Percentiles rank a stretch among this genome's conserved stretches.
Conservation (phyloP, 306 rosid species). For the Cucurbita maxima region DNA sequence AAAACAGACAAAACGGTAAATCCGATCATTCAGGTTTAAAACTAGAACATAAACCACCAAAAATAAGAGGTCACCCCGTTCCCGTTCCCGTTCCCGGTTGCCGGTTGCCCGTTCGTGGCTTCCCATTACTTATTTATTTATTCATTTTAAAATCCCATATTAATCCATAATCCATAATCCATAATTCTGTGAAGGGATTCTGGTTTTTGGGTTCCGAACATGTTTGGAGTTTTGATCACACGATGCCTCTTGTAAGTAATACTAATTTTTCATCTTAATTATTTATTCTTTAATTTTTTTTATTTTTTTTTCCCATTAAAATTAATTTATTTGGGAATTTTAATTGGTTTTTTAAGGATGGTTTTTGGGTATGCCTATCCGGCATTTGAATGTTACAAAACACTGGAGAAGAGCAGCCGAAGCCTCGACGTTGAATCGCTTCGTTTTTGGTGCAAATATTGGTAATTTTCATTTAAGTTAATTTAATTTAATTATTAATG, state of each 20-base stretch:
- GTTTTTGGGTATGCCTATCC: constrained; percentile 85
- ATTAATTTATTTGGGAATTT: not conserved
- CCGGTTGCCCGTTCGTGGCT: no score
- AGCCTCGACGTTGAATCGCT: constrained; percentile 42
- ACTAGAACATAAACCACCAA: no score
- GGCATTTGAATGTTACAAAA: constrained; percentile 72
- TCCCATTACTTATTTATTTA: no score
- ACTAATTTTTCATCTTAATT: not conserved
- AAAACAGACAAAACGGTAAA: no score
- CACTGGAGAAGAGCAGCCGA: constrained; percentile 49
- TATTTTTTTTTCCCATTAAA: not conserved
- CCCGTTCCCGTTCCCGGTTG: no score
- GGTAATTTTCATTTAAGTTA: constrained; percentile 20
- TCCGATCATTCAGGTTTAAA: no score
- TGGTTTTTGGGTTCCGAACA: constrained; percentile 8
- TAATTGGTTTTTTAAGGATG: no score
- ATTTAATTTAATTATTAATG: not conserved
- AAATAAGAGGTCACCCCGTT: no score
- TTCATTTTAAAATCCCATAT: no score
- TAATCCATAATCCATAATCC: no score
- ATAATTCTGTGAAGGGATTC: not conserved
- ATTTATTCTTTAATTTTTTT: no score
- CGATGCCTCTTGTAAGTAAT: constrained; percentile 44
- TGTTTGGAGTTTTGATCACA: constrained; percentile 63
- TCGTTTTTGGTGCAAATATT: constrained; percentile 91